Evolutionary conservation across 1,284 basidiomycete species (phyloP).

Genomic region (Ganoderma leucocontextum): DNA sequence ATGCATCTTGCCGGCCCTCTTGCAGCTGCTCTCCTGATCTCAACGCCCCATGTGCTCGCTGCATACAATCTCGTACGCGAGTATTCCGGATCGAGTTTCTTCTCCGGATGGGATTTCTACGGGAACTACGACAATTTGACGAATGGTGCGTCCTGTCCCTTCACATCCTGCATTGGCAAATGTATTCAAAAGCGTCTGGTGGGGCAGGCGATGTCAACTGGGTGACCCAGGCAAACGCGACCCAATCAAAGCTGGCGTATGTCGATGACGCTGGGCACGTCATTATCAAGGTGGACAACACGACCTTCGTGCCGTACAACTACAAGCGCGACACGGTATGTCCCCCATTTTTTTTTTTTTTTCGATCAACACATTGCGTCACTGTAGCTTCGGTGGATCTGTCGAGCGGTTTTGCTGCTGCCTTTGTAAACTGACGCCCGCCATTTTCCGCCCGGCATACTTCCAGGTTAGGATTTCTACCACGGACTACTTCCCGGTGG

Average conservation of each 20-base stretch:
- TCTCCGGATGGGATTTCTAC: slow-evolving; percentile 64
- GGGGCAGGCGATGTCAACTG: slow-evolving; percentile 59
- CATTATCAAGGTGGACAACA: slow-evolving; percentile 69
- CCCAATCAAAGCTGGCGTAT: slow-evolving; percentile 56
- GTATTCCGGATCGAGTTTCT: slow-evolving; percentile 56
- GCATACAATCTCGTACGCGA: slow-evolving; percentile 43
- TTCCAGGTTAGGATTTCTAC: slow-evolving; percentile 59
- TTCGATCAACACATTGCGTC: slow-evolving; percentile 2
- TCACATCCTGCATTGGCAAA: background rate
- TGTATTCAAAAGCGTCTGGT: background rate
- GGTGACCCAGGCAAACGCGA: slow-evolving; percentile 55
- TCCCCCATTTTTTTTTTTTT: slow-evolving; percentile 4
- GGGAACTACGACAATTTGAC: slow-evolving; percentile 62
- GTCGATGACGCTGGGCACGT: slow-evolving; percentile 59
- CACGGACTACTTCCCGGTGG: slow-evolving; percentile 55
- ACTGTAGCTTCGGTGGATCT: background rate
- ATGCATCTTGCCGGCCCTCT: slow-evolving; percentile 18
- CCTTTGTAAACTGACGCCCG: background rate
- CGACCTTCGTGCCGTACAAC: slow-evolving; percentile 56
- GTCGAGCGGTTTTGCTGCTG: too few species aligned
- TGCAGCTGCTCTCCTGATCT: slow-evolving; percentile 15
- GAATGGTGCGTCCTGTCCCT: slow-evolving; percentile 30
- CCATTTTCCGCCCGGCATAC: background rate
- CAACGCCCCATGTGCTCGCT: slow-evolving; percentile 15
- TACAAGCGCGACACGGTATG: slow-evolving; percentile 65